phyloP scores from a whole-genome alignment of 106 monocot genomes.

The Xerophyta viscosa region DNA sequence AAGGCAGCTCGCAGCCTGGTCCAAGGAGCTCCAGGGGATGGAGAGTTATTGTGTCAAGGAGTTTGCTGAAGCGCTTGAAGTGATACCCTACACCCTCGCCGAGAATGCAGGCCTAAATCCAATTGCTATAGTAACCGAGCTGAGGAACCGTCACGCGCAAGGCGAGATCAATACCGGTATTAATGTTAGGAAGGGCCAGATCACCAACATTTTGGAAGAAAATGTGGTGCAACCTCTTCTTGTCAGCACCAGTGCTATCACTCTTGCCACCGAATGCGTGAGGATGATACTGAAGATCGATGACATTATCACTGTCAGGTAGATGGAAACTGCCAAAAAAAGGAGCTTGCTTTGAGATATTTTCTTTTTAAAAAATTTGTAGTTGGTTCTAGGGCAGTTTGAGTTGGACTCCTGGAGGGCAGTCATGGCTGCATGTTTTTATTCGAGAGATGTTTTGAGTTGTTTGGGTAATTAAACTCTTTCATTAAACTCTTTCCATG shows the following conservation, averaged over 20 bases:
- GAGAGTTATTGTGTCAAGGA: conserved; percentile 91
- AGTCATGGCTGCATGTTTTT: too few species aligned
- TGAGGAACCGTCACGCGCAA: conserved; percentile 83
- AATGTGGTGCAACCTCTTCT: conserved; percentile 95
- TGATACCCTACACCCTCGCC: conserved; percentile 86
- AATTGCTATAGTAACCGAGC: conserved; percentile 79
- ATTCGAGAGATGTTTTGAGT: too few species aligned
- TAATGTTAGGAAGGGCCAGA: conserved; percentile 94
- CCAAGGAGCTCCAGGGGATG: conserved; percentile 87
- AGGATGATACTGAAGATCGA: conserved; percentile 99
- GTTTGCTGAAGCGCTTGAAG: conserved; percentile 89
- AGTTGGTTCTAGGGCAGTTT: too few species aligned
- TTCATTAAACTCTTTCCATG: too few species aligned
- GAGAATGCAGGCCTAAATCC: conserved; percentile 97
- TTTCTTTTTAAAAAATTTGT: too few species aligned
- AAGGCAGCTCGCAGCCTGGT: conserved; percentile 72
- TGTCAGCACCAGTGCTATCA: conserved; percentile 84
- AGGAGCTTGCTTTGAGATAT: background rate
- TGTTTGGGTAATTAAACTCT: too few species aligned
- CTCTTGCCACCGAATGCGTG: conserved; percentile 79
- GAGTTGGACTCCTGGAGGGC: too few species aligned
- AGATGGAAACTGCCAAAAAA: background rate
- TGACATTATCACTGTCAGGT: conserved; percentile 89
- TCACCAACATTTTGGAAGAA: conserved; percentile 94
- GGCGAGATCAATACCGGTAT: conserved; percentile 88